phyloP scores from a whole-genome alignment of 1,284 basidiomycete species.

The Apiotrichum laibachii region DNA sequence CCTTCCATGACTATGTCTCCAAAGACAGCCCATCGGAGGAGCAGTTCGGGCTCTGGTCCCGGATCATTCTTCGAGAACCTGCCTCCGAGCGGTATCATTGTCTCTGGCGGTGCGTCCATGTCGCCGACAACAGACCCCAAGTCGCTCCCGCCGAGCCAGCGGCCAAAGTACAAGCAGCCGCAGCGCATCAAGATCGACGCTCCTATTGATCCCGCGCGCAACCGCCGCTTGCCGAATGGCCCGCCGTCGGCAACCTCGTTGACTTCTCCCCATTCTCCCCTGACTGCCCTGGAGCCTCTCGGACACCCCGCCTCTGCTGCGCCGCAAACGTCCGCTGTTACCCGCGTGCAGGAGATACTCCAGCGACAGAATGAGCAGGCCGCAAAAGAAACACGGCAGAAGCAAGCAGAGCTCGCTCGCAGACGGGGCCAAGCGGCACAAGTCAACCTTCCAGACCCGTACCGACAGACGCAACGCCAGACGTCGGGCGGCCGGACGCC shows the following conservation, averaged over 20 bases:
- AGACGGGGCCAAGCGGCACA: no score
- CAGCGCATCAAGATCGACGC: slow-evolving; percentile 21
- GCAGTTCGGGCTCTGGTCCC: not conserved
- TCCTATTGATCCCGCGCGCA: slow-evolving; percentile 14
- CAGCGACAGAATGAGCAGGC: no score
- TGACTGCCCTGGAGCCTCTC: not conserved
- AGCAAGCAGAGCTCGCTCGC: no score
- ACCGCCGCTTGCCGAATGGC: not conserved
- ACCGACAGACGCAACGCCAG: not conserved
- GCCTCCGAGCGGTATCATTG: not conserved
- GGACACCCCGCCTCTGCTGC: no score
- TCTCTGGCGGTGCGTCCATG: not conserved
- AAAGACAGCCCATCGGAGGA: not conserved
- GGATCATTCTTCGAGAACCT: not conserved
- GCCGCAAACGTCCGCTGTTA: no score
- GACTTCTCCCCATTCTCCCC: not conserved
- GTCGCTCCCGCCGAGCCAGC: slow-evolving; percentile 5
- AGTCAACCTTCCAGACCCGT: no score
- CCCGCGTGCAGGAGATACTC: no score
- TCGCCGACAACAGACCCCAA: not conserved
- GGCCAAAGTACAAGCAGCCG: slow-evolving; percentile 28
- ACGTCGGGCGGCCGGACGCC: not conserved
- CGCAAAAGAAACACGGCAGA: no score
- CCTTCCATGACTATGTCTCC: not conserved
- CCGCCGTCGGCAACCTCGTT: not conserved